A percentile compares a stretch with the other conserved stretches of the same genome.
These are phyloP conservation scores for Moesziomyces aphidis DNA, from an alignment of 1,284 basidiomycete genomes.

Conservation along the genomic window DNA sequence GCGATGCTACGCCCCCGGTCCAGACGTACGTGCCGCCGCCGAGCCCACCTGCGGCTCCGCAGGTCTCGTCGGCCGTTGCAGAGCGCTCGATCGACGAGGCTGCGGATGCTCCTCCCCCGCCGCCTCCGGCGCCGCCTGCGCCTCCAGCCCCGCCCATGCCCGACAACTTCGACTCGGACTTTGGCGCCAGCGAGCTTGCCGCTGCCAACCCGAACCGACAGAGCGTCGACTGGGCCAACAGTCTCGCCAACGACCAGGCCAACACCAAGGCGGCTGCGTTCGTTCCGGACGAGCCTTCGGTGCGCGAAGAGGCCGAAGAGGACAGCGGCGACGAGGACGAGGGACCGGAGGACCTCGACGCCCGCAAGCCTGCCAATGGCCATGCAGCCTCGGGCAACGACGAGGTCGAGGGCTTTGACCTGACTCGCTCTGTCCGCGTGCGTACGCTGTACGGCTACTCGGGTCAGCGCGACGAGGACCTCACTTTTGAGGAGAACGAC, in stretches of 20 bases:
- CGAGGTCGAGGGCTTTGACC: constrained; percentile 80
- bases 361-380: constrained; percentile 18
- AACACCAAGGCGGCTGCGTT: constrained; percentile 62
- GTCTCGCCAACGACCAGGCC: constrained; percentile 80
- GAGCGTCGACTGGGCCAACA: constrained; percentile 90
- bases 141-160: constrained; percentile 53
- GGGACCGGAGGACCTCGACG: constrained; percentile 41
- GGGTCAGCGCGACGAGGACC: constrained; percentile 85
- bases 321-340: constrained; percentile 67
- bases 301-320: constrained; percentile 74
- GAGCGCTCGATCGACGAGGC: constrained; percentile 18
- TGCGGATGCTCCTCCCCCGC: constrained; percentile 44
- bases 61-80: constrained; percentile 46
- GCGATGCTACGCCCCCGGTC: constrained; percentile 78
- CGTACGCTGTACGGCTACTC: constrained; percentile 76
- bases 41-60: constrained; percentile 44
- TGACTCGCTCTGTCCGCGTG: constrained; percentile 74
- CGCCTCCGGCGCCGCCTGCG: constrained; percentile 68
- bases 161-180: constrained; percentile 52
- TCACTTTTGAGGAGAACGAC: constrained; percentile 85
- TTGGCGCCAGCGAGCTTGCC: constrained; percentile 62
- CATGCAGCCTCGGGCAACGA: constrained; percentile 26
- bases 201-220: constrained; percentile 74
- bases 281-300: constrained; percentile 73
- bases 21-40: constrained; percentile 67